Evolutionary conservation across 2,329 filamentous ascomycete species (phyloP), one percentile per base, ranked within the genome.

Genomic region (Neonectria ditissima): DNA sequence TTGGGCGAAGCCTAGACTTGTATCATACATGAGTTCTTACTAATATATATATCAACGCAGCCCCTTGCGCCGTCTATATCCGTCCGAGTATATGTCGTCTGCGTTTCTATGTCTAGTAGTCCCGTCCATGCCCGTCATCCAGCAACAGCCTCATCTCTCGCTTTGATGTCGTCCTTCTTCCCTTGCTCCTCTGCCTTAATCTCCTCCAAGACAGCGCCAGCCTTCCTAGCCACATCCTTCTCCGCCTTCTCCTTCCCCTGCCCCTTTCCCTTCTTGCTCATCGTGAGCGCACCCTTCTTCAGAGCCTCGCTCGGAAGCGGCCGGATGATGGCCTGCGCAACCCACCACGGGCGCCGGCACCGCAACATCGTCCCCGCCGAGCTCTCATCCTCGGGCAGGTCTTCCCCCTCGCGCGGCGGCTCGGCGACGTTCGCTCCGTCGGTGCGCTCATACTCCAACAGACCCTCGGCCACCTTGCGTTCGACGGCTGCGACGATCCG

Each of bases 241-340:
- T 65, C 65, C 56, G 69, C 48, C 18, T 69, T 64, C 7, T 76
- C 76, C 69, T 80, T n/a, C n/a, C 4, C 24, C 24, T 26, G 78
- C 50, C 80, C 82, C 73, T 79, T 83, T 32, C 86, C 84, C 76
- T 94, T 94, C 81, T 93, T 94, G 72, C 89, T 92, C 65, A 90
- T 76, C 61, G 84, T 87, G 77, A 97, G 84, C 2, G 92, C 90
- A 0, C 94, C 94, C 76, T 93, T 94, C 66, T 91, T 90, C 68
- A 96, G 74, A 2, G 96, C 96, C 80, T 98, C 95, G 70, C 91
- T 92, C 0, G 96, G 96, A 73, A 97, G 77, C 43, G 94, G 94
- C 59, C 94, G 83, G 7, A 97, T 87, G 73, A 97, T 92, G 4
- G 95, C 91, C 80, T 98, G 94, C 55, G 90, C 93, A 4, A 97